Conservation (phyloP, 2,329 filamentous ascomycete genomes). For the Penicillium corylophilum region DNA sequence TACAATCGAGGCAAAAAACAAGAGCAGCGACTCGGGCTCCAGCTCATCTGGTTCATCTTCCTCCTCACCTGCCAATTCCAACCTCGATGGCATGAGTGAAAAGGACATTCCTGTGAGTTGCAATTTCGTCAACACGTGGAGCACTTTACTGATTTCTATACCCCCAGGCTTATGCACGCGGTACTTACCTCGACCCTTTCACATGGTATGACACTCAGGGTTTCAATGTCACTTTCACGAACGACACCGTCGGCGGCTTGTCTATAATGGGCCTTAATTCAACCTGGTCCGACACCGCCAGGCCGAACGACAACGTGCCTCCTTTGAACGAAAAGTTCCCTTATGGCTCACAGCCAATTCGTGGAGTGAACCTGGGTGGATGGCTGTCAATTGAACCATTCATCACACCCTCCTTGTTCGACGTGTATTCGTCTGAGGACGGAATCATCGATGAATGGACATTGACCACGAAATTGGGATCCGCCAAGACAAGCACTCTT, state of each 20-base stretch:
- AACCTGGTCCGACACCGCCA: slow-evolving; percentile 78
- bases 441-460: slow-evolving; percentile 87
- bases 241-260: slow-evolving; percentile 78
- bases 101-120: slow-evolving; percentile 58
- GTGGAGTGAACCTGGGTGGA: slow-evolving; percentile 89
- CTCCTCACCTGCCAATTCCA: slow-evolving; percentile 38
- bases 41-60: slow-evolving; percentile 26
- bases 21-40: slow-evolving; percentile 32
- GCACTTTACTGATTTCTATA: not conserved
- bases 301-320: slow-evolving; percentile 77
- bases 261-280: slow-evolving; percentile 85
- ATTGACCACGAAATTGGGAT: slow-evolving; percentile 68
- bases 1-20: slow-evolving; percentile 65
- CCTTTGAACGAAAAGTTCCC: slow-evolving; percentile 73
- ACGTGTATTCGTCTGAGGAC: slow-evolving; percentile 59
- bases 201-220: slow-evolving; percentile 86
- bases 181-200: slow-evolving; percentile 81
- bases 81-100: slow-evolving; percentile 55
- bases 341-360: slow-evolving; percentile 75
- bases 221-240: slow-evolving; percentile 94
- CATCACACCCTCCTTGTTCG: slow-evolving; percentile 89
- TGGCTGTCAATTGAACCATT: slow-evolving; percentile 95
- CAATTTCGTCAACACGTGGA: not conserved
- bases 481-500: slow-evolving; percentile 64
- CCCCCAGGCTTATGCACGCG: slow-evolving; percentile 58